A percentile compares a stretch with the other conserved stretches of the same genome.
Evolutionary conservation across 805 yeast genomes (phyloP).

Genomic region (Myxozyma neotropica): DNA sequence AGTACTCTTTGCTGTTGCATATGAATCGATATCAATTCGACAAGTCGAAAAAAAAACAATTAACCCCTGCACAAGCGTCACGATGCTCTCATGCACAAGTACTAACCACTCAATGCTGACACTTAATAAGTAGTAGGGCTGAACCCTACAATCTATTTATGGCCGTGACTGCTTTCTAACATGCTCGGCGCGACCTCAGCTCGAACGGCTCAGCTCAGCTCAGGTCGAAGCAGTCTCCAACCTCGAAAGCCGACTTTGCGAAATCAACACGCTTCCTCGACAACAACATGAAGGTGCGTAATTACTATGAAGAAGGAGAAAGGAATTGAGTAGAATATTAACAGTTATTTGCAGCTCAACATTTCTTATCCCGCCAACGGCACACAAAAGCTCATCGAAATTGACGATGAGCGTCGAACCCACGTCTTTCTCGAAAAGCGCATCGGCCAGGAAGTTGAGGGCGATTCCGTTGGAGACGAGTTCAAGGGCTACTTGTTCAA

Average conservation of each 20-base stretch:
- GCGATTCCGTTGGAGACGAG: slow-evolving; percentile 97
- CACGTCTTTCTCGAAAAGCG: slow-evolving; percentile 99
- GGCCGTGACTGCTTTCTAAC: background rate
- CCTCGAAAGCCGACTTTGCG: background rate
- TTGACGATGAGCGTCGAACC: slow-evolving; percentile 98
- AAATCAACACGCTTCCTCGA: background rate
- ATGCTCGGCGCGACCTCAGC: background rate
- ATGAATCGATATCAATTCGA: too few relatives aligned
- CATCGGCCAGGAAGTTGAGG: slow-evolving; percentile 99
- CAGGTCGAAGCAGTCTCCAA: background rate
- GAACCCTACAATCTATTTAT: background rate
- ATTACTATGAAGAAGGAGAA: background rate
- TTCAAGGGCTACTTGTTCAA: slow-evolving; percentile 99
- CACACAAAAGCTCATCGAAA: slow-evolving; percentile 96
- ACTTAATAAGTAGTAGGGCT: background rate
- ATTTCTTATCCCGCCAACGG: slow-evolving; percentile 99
- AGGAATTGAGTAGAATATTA: background rate
- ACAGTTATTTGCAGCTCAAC: slow-evolving; percentile 66
- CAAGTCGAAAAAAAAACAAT: background rate
- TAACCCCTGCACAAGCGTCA: background rate
- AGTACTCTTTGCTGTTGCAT: background rate
- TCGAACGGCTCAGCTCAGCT: background rate
- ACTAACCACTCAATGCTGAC: background rate
- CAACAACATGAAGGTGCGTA: slow-evolving; percentile 1
- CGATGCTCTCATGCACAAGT: background rate